A percentile compares a stretch with the other conserved stretches of the same genome.
Conservation (phyloP, 257 asterid genomes). For the Solanum clarkiae region DNA sequence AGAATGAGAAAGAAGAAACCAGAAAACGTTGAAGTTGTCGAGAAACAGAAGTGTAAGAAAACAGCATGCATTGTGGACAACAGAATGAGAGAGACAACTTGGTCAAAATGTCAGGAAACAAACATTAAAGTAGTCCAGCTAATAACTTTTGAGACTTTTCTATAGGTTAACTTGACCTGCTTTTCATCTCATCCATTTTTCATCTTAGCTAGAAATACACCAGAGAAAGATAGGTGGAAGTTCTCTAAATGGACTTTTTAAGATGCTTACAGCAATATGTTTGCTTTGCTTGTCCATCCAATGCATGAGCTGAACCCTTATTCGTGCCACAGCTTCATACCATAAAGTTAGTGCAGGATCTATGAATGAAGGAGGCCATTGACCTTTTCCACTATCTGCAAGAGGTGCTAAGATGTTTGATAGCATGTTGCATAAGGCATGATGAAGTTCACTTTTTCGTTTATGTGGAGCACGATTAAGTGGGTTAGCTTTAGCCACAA, state of each 20-base stretch:
- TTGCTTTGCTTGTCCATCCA: conserved; percentile 99
- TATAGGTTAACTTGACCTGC: background rate
- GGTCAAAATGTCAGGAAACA: background rate
- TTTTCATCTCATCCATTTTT: background rate
- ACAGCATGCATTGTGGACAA: background rate
- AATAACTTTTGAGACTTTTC: background rate
- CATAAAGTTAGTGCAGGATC: conserved; percentile 93
- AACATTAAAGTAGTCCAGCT: background rate
- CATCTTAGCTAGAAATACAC: background rate
- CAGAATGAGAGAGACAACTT: background rate
- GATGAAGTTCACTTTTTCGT: conserved; percentile 97
- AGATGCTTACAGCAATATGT: conserved; percentile 73
- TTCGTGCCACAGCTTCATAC: conserved; percentile 98
- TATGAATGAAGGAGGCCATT: conserved; percentile 95
- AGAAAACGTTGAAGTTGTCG: background rate
- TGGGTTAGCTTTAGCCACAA: conserved; percentile 98
- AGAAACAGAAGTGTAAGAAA: background rate
- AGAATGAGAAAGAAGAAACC: background rate
- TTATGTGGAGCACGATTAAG: conserved; percentile 91
- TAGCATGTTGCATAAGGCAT: conserved; percentile 98
- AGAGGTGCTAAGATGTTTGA: conserved; percentile 92
- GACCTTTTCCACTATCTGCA: conserved; percentile 95
- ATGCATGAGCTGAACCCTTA: conserved; percentile 73
- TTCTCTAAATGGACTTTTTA: background rate
- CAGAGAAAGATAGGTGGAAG: background rate